Evolutionary conservation across 441 rosid genomes (phyloP).

Genomic region (Pelargonium australe): DNA sequence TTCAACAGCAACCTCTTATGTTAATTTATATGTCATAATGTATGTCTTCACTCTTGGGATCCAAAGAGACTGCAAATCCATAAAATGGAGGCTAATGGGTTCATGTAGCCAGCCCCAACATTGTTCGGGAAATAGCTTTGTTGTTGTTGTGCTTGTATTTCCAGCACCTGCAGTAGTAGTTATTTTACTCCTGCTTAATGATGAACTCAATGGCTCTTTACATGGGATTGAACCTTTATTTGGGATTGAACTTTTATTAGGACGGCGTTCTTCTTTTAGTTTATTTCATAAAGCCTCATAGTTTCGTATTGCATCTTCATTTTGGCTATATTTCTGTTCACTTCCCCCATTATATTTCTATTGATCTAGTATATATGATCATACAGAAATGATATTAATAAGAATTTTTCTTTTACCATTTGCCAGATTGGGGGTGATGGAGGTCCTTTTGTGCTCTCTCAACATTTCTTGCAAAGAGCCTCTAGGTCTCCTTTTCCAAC

Average conservation of each 20-base stretch:
- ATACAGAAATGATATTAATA: background rate
- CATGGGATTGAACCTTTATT: background rate
- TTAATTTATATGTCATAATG: too few relatives aligned
- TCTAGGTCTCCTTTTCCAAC: conserved; percentile 75
- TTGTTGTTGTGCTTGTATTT: background rate
- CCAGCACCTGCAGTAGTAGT: background rate
- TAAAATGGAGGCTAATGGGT: too few relatives aligned
- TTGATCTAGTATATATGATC: background rate
- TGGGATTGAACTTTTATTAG: background rate
- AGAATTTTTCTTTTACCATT: conserved; percentile 18
- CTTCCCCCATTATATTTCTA: conserved; percentile 2
- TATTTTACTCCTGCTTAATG: too few relatives aligned
- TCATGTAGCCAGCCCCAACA: too few relatives aligned
- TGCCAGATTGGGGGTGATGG: conserved; percentile 84
- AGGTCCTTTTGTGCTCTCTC: conserved; percentile 73
- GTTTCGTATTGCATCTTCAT: background rate
- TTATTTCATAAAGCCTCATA: background rate
- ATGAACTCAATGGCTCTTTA: background rate
- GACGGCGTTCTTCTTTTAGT: background rate
- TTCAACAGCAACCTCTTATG: background rate
- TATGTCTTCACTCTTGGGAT: too few relatives aligned
- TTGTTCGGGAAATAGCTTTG: too few relatives aligned
- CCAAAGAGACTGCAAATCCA: too few relatives aligned
- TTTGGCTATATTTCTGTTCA: conserved; percentile 7
- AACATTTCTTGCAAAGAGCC: conserved; percentile 64